Evolutionary conservation across 2,329 filamentous ascomycete genomes (phyloP).

Genomic region (Apiospora hydei): DNA sequence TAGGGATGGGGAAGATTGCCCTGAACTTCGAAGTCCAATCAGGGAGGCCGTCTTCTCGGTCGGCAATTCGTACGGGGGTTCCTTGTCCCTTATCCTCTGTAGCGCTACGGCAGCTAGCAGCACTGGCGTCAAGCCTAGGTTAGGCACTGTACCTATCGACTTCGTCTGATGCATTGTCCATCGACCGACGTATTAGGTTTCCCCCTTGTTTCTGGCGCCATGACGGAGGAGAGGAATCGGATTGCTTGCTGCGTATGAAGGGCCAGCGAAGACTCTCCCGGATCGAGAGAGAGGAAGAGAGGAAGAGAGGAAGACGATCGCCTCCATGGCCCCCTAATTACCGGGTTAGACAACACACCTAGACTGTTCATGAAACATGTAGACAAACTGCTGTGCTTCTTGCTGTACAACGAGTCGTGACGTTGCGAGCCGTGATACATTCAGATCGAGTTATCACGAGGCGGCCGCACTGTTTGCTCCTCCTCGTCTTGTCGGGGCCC

Average conservation of each 20-base stretch:
- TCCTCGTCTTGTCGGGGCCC: neutral
- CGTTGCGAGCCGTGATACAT: slow-evolving; percentile 20
- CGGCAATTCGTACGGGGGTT: slow-evolving; percentile 4
- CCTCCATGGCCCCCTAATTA: neutral
- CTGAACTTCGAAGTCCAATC: neutral
- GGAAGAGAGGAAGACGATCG: neutral
- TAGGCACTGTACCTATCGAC: neutral
- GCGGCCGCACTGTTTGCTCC: neutral
- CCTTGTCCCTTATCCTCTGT: neutral
- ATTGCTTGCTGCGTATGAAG: neutral
- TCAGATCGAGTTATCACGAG: neutral
- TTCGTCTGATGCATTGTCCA: neutral
- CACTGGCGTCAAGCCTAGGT: neutral
- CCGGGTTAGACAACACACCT: neutral
- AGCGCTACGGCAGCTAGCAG: slow-evolving; percentile 11
- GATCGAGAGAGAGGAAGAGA: neutral
- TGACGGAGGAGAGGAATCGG: neutral
- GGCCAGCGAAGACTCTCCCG: neutral
- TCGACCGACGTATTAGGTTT: neutral
- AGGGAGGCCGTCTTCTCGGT: neutral
- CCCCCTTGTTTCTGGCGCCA: neutral
- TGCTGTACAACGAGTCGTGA: slow-evolving; percentile 13
- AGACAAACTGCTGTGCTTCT: slow-evolving; percentile 21
- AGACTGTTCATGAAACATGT: slow-evolving; percentile 14
- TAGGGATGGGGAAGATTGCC: neutral